Evolutionary conservation across 306 rosid species (phyloP).

Genomic region (Cucurbita pepo): DNA sequence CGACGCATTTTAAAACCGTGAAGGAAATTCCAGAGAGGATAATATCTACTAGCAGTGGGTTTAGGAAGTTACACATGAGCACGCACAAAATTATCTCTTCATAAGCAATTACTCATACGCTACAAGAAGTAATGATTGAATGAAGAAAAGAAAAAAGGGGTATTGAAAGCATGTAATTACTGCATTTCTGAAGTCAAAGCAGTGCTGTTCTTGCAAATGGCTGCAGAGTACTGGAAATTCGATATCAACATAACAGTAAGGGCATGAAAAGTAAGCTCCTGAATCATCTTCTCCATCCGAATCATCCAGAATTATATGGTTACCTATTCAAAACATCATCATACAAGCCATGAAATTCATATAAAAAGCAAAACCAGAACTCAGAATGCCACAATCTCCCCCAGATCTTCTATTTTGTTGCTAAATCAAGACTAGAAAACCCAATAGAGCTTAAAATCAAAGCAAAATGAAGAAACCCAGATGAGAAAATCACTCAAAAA

Average conservation of each 20-base stretch:
- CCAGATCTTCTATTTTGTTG: not conserved
- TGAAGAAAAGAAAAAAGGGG: not conserved
- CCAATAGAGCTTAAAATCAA: not conserved
- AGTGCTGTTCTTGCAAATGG: constrained; percentile 75
- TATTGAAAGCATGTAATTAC: constrained; percentile 21
- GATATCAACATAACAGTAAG: constrained; percentile 74
- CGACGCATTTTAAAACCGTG: too few species aligned
- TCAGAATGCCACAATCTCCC: not conserved
- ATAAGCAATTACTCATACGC: not conserved
- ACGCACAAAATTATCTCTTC: too few species aligned
- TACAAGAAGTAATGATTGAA: not conserved
- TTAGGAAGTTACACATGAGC: too few species aligned
- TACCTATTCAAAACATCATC: not conserved
- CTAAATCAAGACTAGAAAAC: not conserved
- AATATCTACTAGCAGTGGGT: too few species aligned
- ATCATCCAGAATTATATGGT: constrained; percentile 22
- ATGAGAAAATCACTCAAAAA: not conserved
- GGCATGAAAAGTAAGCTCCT: constrained; percentile 47
- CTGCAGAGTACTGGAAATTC: constrained; percentile 41
- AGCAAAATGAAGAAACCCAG: not conserved
- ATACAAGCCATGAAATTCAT: not conserved
- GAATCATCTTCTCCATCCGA: constrained; percentile 54
- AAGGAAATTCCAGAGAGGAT: too few species aligned
- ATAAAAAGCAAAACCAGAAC: not conserved
- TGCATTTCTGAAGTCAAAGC: constrained; percentile 51